Conservation (phyloP, 225 moss, liverwort and hornwort genomes). For the Thuidium tamariscinum region DNA sequence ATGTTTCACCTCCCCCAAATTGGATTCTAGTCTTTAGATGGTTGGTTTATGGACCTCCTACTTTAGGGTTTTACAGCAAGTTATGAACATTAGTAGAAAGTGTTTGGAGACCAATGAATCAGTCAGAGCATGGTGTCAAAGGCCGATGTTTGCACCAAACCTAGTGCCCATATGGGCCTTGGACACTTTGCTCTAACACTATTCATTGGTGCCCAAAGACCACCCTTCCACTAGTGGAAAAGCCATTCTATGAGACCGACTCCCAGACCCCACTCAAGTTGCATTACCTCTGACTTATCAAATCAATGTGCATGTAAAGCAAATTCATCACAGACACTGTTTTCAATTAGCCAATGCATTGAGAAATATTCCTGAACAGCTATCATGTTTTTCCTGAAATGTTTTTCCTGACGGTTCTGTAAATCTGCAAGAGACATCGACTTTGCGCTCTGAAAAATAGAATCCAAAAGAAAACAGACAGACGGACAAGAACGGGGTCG, state of each 20-base stretch:
- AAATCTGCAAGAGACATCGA: too few species aligned
- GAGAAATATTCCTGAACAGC: not conserved
- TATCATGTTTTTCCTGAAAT: not conserved
- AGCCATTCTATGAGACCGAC: not conserved
- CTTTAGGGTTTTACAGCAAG: fast-evolving
- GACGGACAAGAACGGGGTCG: not conserved
- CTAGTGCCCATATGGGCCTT: not conserved
- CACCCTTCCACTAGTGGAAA: not conserved
- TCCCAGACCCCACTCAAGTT: not conserved
- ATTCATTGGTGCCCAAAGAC: not conserved
- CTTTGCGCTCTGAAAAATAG: not conserved
- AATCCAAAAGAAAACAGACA: not conserved
- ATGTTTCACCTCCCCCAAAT: too few species aligned
- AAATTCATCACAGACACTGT: not conserved
- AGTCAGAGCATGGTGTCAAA: fast-evolving
- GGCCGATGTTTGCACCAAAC: not conserved
- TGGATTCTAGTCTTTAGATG: too few species aligned
- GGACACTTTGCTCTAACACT: fast-evolving
- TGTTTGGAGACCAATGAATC: not conserved
- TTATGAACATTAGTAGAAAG: not conserved
- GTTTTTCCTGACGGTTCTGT: not conserved
- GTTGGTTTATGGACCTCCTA: too few species aligned
- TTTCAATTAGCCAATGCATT: too few species aligned
- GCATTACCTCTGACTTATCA: not conserved
- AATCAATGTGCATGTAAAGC: not conserved